Conservation (phyloP, 2,329 filamentous ascomycete species). For the Canariomyces notabilis region DNA sequence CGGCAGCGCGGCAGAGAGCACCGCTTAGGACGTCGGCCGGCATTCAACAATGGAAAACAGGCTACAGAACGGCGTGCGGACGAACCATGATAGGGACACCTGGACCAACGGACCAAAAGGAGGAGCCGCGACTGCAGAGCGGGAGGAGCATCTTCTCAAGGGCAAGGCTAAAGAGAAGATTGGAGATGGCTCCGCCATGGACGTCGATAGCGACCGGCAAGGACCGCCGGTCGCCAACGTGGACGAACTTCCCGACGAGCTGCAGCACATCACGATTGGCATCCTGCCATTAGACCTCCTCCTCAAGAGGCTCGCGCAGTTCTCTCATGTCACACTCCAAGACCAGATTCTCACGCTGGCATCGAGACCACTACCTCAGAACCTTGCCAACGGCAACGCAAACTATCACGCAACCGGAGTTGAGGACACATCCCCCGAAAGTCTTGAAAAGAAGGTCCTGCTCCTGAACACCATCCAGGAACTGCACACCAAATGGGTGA, state of each 20-base stretch:
- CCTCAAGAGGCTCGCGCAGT: slow-evolving; percentile 73
- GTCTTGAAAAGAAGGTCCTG: slow-evolving; percentile 68
- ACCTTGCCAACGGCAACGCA: slow-evolving; percentile 48
- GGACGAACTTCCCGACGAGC: slow-evolving; percentile 57
- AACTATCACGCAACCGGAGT: slow-evolving; percentile 33
- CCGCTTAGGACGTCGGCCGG: slow-evolving; percentile 10
- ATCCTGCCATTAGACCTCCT: slow-evolving; percentile 73
- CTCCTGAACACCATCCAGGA: slow-evolving; percentile 75
- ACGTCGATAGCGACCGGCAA: slow-evolving; percentile 18
- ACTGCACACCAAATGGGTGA: slow-evolving; percentile 83
- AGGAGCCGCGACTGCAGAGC: slow-evolving; percentile 23
- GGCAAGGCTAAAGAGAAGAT: slow-evolving; percentile 32
- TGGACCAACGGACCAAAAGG: slow-evolving; percentile 43
- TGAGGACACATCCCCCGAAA: slow-evolving; percentile 59
- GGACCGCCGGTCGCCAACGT: slow-evolving; percentile 36
- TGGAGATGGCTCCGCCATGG: slow-evolving; percentile 24
- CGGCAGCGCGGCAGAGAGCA: slow-evolving; percentile 12
- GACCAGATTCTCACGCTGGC: slow-evolving; percentile 67
- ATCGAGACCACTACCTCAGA: slow-evolving; percentile 56
- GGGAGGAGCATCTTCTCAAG: slow-evolving; percentile 24
- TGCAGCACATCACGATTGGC: slow-evolving; percentile 66
- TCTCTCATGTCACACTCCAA: slow-evolving; percentile 72
- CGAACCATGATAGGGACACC: slow-evolving; percentile 50
- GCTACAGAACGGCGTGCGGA: slow-evolving; percentile 47
- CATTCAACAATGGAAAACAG: slow-evolving; percentile 35